Base-by-base conservation (phyloP, 257 asterid species). In the Solanum chaucha region DNA sequence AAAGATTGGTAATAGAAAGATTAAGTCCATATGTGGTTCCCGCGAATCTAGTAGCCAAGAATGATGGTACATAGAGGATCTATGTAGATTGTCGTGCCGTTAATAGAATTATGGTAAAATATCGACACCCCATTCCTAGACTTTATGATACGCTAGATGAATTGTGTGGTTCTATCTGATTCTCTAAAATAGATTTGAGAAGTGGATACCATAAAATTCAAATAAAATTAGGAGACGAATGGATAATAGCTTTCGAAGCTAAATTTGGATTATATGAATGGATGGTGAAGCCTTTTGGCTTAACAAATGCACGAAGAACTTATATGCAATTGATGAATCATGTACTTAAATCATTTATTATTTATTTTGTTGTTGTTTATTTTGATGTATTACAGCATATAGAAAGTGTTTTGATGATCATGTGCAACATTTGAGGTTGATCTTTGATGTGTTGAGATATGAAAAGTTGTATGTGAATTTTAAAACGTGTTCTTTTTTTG, bases 101-200 rank as follows among this genome's bases (percentile, higher is more conserved):
- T 26, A 26, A 67, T 12, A 12, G 19, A 24, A 67, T 67, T 67
- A 67, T 32, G 73, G 32, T 24, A 64, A 64, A n/a, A 64, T 64
- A 64, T 64, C 3, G 0, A 64, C 71, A n/a, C 26, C 14, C 15
- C 3, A 35, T 78, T 20, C 84, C 84, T 15, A n/a, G 34, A 28
- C 59, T 78, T 17, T 2, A 78, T 15, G 64, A 78, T 40, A 78
- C 46, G 38, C 8, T 78, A 15, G 32, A 78, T 22, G n/a, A 78
- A 78, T 35, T 78, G 12, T 89, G 84, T 91, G 70, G 82, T 67
- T 65, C 64, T 87, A 91, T 3, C 83, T 85, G 26, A 19, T 34
- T 65, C 8, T 51, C 17, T 48, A 74, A 67, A 34, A 85, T 83
- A 88, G 86, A 90, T 8, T 82, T 89, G 41, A 77, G 34, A 22